A percentile compares a stretch with the other conserved stretches of the same genome.
Evolutionary conservation across 192 early-diverging fungal genomes (phyloP).

Genomic region (Entomortierella chlamydospora): DNA sequence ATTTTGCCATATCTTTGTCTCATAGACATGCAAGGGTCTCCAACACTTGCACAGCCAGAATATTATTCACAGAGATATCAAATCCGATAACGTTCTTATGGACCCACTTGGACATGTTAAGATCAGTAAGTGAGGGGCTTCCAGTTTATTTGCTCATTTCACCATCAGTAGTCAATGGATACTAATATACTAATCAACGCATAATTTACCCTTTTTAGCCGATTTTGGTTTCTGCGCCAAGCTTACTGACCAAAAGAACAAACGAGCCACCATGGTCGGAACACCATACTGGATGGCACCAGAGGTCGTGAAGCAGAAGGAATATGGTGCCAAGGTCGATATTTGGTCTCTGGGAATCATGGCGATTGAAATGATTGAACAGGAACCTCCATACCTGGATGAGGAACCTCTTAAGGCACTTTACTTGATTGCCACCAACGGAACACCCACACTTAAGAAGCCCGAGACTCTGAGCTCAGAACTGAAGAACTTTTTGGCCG

Average conservation of each 20-base stretch:
- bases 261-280: constrained; percentile 89
- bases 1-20: constrained; percentile 4
- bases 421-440: constrained; percentile 96
- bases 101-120: constrained; percentile 87
- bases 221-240: constrained; percentile 98
- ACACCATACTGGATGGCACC: constrained; percentile 94
- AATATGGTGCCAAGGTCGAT: constrained; percentile 84
- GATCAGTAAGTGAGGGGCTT: constrained; percentile 44
- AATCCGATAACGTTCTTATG: constrained; percentile 89
- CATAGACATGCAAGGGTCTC: constrained; percentile 81
- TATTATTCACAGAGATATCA: constrained; percentile 94
- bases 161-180: not conserved
- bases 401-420: constrained; percentile 96
- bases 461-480: constrained; percentile 83
- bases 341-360: constrained; percentile 97
- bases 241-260: constrained; percentile 82
- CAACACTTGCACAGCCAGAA: constrained; percentile 82
- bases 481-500: constrained; percentile 89
- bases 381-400: constrained; percentile 95
- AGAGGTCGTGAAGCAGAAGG: constrained; percentile 86
- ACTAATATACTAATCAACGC: not conserved
- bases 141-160: too few species aligned
- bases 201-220: constrained; percentile 59
- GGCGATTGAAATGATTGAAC: constrained; percentile 98
- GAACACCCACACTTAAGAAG: constrained; percentile 90